Percentiles rank a stretch among this genome's conserved stretches.
Evolutionary conservation across 768 basidiomycete species (phyloP).

Genomic region (Termitomyces sp.): DNA sequence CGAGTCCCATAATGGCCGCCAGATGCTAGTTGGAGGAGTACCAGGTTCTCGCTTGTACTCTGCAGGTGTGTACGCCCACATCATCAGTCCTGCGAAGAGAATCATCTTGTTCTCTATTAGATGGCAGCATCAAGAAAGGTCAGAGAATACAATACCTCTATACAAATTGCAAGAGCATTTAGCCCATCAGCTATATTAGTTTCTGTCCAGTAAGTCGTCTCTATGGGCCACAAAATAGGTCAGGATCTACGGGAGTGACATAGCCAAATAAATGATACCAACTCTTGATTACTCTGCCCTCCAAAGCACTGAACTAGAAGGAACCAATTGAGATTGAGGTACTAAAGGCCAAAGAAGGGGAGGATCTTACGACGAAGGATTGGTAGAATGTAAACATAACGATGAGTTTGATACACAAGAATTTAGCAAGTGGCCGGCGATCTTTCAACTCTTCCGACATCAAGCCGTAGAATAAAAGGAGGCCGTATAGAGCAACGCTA

Average conservation of each 20-base stretch:
- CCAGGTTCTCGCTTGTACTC: slow-evolving; percentile 58
- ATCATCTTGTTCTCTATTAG: slow-evolving; percentile 58
- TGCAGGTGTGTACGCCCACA: slow-evolving; percentile 74
- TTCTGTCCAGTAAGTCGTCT: slow-evolving; percentile 77
- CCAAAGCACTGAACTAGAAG: slow-evolving; percentile 60
- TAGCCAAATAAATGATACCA: not conserved
- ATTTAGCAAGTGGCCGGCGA: slow-evolving; percentile 78
- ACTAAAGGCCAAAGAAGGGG: not conserved
- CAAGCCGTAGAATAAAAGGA: slow-evolving; percentile 79
- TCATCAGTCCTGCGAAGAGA: slow-evolving; percentile 72
- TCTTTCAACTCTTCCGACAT: slow-evolving; percentile 78
- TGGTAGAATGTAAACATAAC: slow-evolving; percentile 92
- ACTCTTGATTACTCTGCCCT: slow-evolving; percentile 69
- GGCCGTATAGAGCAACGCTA: slow-evolving; percentile 82
- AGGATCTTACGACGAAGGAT: slow-evolving; percentile 56
- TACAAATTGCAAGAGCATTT: slow-evolving; percentile 75
- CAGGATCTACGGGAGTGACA: not conserved
- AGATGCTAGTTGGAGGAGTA: slow-evolving; percentile 48
- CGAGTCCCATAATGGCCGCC: slow-evolving; percentile 74
- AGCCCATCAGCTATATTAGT: slow-evolving; percentile 85
- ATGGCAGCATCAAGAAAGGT: not conserved
- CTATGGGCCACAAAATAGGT: slow-evolving; percentile 26
- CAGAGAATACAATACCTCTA: slow-evolving; percentile 59
- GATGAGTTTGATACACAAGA: slow-evolving; percentile 81
- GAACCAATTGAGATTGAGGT: not conserved